Base-by-base conservation (phyloP, 2,329 filamentous ascomycete species). In the Fusarium concolor region DNA sequence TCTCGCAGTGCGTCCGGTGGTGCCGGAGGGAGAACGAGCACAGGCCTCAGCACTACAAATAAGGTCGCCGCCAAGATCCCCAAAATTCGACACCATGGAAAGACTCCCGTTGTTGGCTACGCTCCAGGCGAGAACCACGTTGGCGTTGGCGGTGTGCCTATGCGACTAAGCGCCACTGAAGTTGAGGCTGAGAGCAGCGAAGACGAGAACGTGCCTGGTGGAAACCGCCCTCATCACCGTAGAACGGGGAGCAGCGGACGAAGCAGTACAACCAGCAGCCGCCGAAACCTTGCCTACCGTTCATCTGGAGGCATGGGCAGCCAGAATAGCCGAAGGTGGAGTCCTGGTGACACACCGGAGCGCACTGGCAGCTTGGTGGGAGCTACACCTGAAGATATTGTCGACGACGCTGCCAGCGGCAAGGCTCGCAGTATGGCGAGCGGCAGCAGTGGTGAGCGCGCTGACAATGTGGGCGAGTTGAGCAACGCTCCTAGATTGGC, bases 81-180 rank as follows among this genome's bases (percentile, higher is more conserved):
- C 75, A 97, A 97, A 84, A 97, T 97, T 73, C 85, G 93, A 68
- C 94, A 97, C 77, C 92, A 95, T 77, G 91, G 92, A 67, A 94
- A 95, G 76, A 90, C 89, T 10, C 92, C 89, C 41, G 87, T 93
- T 6, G 89, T 92, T 10, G 90, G 92, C 38, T 97, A 96, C 77
- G 89, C 90, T 11, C 90, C 92, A 4, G 91, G 90, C 43, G 87
- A 85, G 58, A 94, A 95, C 57, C 91, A 93, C 62, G 91, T 88
- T 39, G 88, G 88, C 39, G 87, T 90, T 2, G 88, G 90, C 39
- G 94, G 93, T 55, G 94, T 98, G 38, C 96, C 96, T 3, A 89
- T 97, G 79, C 90, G 96, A 42, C 84, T 99, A 65, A 97, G 93
- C 77, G 95, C 96, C n/a, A 96, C 92, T 50, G 96, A 99, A 79